Evolutionary conservation across 192 early-diverging fungal species (phyloP), one percentile per base, ranked within the genome.

Genomic region (Thoreauomyces humboldtii): DNA sequence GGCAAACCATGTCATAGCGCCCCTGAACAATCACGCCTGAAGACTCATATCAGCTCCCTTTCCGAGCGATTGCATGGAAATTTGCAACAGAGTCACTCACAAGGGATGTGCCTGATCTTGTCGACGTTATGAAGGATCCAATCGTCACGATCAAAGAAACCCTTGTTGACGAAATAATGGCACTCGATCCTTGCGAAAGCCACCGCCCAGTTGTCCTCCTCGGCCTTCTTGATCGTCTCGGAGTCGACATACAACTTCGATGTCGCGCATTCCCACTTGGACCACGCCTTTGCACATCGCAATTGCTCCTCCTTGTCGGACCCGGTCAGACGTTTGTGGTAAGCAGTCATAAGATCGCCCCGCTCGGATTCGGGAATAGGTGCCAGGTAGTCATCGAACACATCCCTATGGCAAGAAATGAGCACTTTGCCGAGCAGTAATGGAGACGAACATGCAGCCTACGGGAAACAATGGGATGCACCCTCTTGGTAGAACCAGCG

Each of bases 151-250:
- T 83, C 76, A 69, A 89, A 88, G 69, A 89, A 89, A 0, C 88
- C 87, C 53, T 85, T 81, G 81, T 89, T 87, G 73, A 80, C 72
- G 64, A 89, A 89, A 74, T 77, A 80, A 56, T 81, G 77, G 65
- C 78, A 82, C 66, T 89, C 88, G 63, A 89, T 89, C 36, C 88
- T 70, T 12, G 88, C 86, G 77, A 89, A 89, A 35, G 74, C 79
- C 29, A 86, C 53, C 4, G 87, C 77, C 80, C 81, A 89, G 17
- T 71, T 71, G 38, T 78, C 78, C 47, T 84, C 74, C 11, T 80
- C 73, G 14, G 80, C 86, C 65, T 83, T 88, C 53, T 69, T 73
- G 24, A 89, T 57, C 38, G 76, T 73, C 7, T 72, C 79, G 15
- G 74, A 71, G 59, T 86, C 79, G 7, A 84, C 67, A 44, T 72